Conservation (phyloP, 1,139 yeast species). For the Debaryomyces nepalensis region DNA sequence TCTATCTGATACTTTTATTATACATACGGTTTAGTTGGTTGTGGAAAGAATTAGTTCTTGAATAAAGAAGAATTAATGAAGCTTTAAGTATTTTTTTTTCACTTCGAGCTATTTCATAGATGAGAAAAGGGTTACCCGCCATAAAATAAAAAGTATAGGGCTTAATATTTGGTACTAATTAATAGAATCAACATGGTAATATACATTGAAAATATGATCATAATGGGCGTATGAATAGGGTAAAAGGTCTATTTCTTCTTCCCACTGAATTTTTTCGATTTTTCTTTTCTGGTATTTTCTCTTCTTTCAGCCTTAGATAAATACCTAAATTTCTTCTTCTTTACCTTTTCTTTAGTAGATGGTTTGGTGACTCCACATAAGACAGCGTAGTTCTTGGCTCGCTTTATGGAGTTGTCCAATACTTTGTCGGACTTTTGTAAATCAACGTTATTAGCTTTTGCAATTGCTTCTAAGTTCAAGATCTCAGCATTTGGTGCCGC, state of each 20-base stretch:
- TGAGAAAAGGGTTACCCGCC: conserved; percentile 10
- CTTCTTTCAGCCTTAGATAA: conserved; percentile 79
- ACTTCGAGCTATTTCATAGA: conserved; percentile 1
- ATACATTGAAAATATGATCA: neutral
- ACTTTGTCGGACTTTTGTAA: conserved; percentile 62
- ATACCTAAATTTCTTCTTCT: conserved; percentile 86
- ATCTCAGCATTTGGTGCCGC: conserved; percentile 35
- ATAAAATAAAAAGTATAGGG: conserved; percentile 2
- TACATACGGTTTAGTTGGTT: conserved; percentile 6
- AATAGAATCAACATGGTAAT: neutral
- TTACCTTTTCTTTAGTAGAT: conserved; percentile 39
- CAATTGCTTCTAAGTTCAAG: conserved; percentile 54
- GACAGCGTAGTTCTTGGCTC: conserved; percentile 76
- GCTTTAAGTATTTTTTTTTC: conserved; percentile 4
- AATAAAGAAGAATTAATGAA: neutral
- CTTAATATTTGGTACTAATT: neutral
- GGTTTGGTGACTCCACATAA: conserved; percentile 58
- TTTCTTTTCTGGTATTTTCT: conserved; percentile 65
- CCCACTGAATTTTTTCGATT: conserved; percentile 29
- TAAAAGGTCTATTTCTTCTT: neutral
- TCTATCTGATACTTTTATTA: neutral
- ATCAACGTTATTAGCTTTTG: conserved; percentile 66
- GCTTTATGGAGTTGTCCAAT: conserved; percentile 63
- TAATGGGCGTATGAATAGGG: neutral
- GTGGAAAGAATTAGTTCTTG: neutral